Conservation (phyloP, 164 flowering plant genomes). For the Vitis labrusca region DNA sequence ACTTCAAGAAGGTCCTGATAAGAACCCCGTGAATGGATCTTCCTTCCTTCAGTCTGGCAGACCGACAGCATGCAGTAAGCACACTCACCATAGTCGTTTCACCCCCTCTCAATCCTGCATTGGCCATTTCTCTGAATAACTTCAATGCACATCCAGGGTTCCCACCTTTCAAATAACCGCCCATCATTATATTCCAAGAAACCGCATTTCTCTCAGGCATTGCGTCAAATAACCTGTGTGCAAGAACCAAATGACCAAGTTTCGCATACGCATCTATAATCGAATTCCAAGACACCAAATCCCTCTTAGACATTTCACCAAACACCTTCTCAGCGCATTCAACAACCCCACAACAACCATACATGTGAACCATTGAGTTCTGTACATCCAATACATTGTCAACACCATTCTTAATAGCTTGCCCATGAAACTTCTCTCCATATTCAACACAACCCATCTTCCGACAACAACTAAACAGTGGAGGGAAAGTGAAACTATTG, state of each 20-base stretch:
- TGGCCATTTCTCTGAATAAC: conserved; percentile 61
- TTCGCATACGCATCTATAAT: conserved; percentile 40
- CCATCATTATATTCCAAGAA: conserved; percentile 69
- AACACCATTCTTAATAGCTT: conserved; percentile 55
- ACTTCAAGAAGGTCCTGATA: conserved; percentile 20
- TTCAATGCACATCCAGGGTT: conserved; percentile 64
- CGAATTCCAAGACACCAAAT: conserved; percentile 67
- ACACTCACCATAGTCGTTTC: conserved; percentile 50
- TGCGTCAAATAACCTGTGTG: conserved; percentile 50
- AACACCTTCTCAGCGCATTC: conserved; percentile 45
- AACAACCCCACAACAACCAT: conserved; percentile 42
- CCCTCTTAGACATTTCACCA: conserved; percentile 47
- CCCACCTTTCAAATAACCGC: conserved; percentile 46
- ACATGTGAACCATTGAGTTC: conserved; percentile 67
- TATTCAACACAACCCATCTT: conserved; percentile 20
- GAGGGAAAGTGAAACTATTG: conserved; percentile 55
- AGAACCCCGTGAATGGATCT: conserved; percentile 65
- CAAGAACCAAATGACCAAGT: conserved; percentile 36
- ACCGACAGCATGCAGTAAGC: conserved; percentile 60
- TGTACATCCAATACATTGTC: conserved; percentile 43
- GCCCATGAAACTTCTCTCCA: conserved; percentile 62
- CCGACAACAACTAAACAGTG: conserved; percentile 45
- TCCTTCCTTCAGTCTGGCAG: conserved; percentile 68
- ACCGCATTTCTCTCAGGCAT: conserved; percentile 64
- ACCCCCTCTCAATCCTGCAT: conserved; percentile 31